Evolutionary conservation across 2,329 filamentous ascomycete species (phyloP).

Genomic region (Ploettnerulaceae sp.): DNA sequence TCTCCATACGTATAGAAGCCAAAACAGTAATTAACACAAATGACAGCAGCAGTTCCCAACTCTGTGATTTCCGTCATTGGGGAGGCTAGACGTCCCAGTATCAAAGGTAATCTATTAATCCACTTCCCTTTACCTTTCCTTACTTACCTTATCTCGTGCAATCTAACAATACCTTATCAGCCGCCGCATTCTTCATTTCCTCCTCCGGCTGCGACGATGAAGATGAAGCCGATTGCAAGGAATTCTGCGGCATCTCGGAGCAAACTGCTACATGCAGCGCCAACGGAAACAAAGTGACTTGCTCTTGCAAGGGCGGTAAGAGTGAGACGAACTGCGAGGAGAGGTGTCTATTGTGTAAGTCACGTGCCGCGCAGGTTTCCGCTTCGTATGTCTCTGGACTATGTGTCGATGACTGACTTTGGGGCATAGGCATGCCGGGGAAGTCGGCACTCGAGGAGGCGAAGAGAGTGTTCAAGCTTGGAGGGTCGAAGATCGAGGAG

Average conservation of each 20-base stretch:
- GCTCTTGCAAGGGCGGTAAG: slow-evolving; percentile 22
- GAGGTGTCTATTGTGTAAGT: slow-evolving; percentile 23
- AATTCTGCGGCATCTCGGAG: slow-evolving; percentile 18
- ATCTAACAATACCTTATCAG: slow-evolving; percentile 7
- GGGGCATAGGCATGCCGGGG: slow-evolving; percentile 17
- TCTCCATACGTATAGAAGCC: background rate
- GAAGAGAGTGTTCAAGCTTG: slow-evolving; percentile 14
- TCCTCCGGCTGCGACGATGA: slow-evolving; percentile 16
- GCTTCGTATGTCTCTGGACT: background rate
- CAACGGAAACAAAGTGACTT: slow-evolving; percentile 20
- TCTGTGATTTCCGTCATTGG: no score
- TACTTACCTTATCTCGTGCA: background rate
- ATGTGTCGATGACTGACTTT: background rate
- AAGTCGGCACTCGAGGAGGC: slow-evolving; percentile 19
- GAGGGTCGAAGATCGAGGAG: slow-evolving; percentile 13
- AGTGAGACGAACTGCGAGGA: slow-evolving; percentile 21
- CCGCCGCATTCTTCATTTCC: slow-evolving; percentile 10
- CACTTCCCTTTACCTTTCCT: background rate
- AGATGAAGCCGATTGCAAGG: slow-evolving; percentile 19
- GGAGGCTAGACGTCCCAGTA: no score
- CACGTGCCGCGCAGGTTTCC: slow-evolving; percentile 7
- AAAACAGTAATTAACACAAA: slow-evolving; percentile 13
- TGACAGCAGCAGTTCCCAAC: slow-evolving; percentile 9
- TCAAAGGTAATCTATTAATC: slow-evolving; percentile 3
- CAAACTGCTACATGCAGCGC: slow-evolving; percentile 16